Percentiles rank a stretch among this genome's conserved stretches.
These are phyloP conservation scores for Cordyceps javanica DNA, from an alignment of 2,329 filamentous ascomycete species.

Conservation along the genomic window DNA sequence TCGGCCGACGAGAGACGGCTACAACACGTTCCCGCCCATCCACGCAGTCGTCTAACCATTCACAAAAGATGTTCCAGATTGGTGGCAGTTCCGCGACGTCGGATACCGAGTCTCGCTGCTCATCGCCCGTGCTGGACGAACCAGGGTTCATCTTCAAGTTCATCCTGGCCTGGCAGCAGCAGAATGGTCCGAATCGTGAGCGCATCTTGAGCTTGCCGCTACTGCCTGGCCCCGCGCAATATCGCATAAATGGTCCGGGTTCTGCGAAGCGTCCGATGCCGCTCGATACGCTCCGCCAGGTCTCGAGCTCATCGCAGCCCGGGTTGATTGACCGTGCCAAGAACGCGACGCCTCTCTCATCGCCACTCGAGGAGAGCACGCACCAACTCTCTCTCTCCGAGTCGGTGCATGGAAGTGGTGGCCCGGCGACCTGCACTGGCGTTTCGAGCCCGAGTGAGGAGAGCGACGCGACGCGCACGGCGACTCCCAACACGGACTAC, in stretches of 20 bases:
- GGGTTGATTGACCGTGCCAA: conserved; percentile 6
- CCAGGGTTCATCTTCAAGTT: conserved; percentile 67
- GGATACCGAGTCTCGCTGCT: conserved; percentile 49
- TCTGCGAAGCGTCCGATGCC: conserved; percentile 26
- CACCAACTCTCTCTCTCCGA: conserved; percentile 17
- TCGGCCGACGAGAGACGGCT: conserved; percentile 44
- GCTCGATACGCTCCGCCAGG: conserved; percentile 25
- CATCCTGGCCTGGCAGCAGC: conserved; percentile 59
- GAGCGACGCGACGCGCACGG: conserved; percentile 13
- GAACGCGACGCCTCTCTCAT: conserved; percentile 38
- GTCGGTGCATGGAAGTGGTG: conserved; percentile 13
- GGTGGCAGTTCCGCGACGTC: conserved; percentile 32
- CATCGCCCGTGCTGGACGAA: conserved; percentile 48
- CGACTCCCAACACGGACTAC: conserved; percentile 8
- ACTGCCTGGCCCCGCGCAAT: conserved; percentile 65
- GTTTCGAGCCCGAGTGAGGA: conserved; percentile 17
- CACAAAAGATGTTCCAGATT: conserved; percentile 30
- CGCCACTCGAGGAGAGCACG: conserved; percentile 25
- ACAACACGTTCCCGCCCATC: conserved; percentile 31
- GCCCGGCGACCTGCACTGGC: conserved; percentile 18
- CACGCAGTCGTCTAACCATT: conserved; percentile 22
- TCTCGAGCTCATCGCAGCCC: conserved; percentile 34
- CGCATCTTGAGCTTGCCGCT: conserved; percentile 62
- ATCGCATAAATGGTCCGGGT: conserved; percentile 42
- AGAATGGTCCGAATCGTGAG: conserved; percentile 48